phyloP scores from a whole-genome alignment of 441 rosid species.

The Adansonia gregorii region DNA sequence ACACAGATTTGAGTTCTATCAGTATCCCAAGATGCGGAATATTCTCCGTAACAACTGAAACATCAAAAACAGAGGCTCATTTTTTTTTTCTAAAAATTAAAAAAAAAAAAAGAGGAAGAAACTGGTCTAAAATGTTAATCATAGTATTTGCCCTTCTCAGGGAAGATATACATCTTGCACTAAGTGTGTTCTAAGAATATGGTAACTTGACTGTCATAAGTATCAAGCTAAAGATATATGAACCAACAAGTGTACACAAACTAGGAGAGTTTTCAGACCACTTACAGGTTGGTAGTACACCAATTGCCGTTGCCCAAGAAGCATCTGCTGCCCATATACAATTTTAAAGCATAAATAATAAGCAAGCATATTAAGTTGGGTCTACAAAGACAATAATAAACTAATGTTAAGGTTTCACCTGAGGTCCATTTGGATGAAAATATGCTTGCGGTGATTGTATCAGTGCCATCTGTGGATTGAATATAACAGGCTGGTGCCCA shows the following conservation, averaged over 20 bases:
- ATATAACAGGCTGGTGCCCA: conserved; percentile 75
- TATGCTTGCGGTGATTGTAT: conserved; percentile 65
- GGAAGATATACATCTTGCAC: not conserved
- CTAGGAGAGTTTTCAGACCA: not conserved
- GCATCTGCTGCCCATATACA: conserved; percentile 74
- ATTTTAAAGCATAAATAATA: conserved; percentile 27
- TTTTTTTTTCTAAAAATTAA: too few relatives aligned
- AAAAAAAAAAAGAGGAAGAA: too few relatives aligned
- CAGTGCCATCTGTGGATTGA: conserved; percentile 62
- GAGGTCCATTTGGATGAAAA: conserved; percentile 79
- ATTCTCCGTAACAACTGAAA: not conserved
- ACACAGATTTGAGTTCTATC: not conserved
- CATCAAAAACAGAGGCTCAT: not conserved
- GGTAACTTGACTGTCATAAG: not conserved
- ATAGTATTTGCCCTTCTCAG: not conserved
- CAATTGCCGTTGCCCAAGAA: conserved; percentile 67
- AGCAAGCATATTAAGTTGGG: not conserved
- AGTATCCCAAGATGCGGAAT: not conserved
- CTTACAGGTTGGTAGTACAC: conserved; percentile 80
- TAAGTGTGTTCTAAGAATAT: not conserved
- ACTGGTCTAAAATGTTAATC: not conserved
- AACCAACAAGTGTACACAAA: not conserved
- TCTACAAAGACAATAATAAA: not conserved
- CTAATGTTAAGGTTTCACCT: conserved; percentile 42
- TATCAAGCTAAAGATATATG: not conserved